phyloP scores from a whole-genome alignment of 495 filamentous ascomycete genomes.

The Xylaria palmicola region DNA sequence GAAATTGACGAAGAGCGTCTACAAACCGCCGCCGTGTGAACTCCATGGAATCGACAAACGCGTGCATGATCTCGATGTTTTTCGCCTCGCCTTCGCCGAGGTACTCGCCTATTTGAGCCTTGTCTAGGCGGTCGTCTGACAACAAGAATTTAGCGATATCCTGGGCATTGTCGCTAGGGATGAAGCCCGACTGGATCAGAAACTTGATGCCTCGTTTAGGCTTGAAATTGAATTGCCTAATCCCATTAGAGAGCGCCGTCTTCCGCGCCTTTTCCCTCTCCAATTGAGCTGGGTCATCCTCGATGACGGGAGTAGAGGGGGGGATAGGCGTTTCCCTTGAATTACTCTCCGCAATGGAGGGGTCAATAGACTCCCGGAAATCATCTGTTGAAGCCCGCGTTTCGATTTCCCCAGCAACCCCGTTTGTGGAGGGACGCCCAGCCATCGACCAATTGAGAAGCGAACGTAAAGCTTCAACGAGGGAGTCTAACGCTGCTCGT shows the following conservation, averaged over 20 bases:
- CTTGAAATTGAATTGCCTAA: slow-evolving; percentile 97
- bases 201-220: slow-evolving; percentile 90
- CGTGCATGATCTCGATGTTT: slow-evolving; percentile 97
- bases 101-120: slow-evolving; percentile 89
- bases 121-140: slow-evolving; percentile 74
- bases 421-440: slow-evolving; percentile 60
- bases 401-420: slow-evolving; percentile 50
- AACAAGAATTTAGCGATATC: slow-evolving; percentile 86
- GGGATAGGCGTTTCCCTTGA: slow-evolving; percentile 62
- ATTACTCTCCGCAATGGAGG: slow-evolving; percentile 47
- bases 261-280: slow-evolving; percentile 93
- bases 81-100: slow-evolving; percentile 89
- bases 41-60: slow-evolving; percentile 94
- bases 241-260: slow-evolving; percentile 82
- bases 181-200: slow-evolving; percentile 81
- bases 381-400: slow-evolving; percentile 69
- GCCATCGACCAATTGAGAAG: slow-evolving; percentile 81
- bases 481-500: slow-evolving; percentile 77
- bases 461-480: slow-evolving; percentile 85
- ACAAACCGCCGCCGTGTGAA: slow-evolving; percentile 93
- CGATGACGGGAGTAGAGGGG: slow-evolving; percentile 70
- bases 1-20: slow-evolving; percentile 83
- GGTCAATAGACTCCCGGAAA: slow-evolving; percentile 78
- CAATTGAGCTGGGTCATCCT: slow-evolving; percentile 88
- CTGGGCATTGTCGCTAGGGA: slow-evolving; percentile 67